Conservation (phyloP, 1,284 basidiomycete genomes). For the Phenoliferia sp. region DNA sequence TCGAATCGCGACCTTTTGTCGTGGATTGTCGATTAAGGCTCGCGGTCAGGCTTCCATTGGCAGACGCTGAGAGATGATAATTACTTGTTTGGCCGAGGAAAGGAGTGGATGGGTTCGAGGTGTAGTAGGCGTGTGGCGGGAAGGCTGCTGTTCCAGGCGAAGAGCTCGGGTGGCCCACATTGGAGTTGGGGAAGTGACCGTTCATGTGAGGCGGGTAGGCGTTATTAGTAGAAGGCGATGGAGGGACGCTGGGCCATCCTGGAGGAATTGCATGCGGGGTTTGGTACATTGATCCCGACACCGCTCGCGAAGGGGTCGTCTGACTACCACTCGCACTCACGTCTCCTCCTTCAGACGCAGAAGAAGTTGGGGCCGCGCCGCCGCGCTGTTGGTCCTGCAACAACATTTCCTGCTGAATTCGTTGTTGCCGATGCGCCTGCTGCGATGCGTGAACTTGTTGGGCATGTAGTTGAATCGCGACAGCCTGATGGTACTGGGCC, state of each 20-base stretch:
- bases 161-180: too few relatives aligned
- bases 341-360: not conserved
- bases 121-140: not conserved
- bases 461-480: slow-evolving; percentile 18
- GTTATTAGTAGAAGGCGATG: not conserved
- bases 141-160: not conserved
- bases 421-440: slow-evolving; percentile 2
- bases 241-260: not conserved
- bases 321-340: not conserved
- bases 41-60: not conserved
- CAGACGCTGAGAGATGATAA: not conserved
- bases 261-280: too few relatives aligned
- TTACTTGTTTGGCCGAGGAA: not conserved
- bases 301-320: not conserved
- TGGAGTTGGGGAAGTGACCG: too few relatives aligned
- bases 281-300: too few relatives aligned
- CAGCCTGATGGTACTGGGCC: slow-evolving; percentile 23
- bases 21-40: not conserved
- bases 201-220: not conserved
- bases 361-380: slow-evolving; percentile 4
- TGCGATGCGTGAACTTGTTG: slow-evolving; percentile 11
- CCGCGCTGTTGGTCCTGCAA: not conserved
- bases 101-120: not conserved
- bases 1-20: not conserved
- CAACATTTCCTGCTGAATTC: slow-evolving; percentile 4